Base-by-base conservation (phyloP, 2,329 filamentous ascomycete species). In the Fusarium sororula region DNA sequence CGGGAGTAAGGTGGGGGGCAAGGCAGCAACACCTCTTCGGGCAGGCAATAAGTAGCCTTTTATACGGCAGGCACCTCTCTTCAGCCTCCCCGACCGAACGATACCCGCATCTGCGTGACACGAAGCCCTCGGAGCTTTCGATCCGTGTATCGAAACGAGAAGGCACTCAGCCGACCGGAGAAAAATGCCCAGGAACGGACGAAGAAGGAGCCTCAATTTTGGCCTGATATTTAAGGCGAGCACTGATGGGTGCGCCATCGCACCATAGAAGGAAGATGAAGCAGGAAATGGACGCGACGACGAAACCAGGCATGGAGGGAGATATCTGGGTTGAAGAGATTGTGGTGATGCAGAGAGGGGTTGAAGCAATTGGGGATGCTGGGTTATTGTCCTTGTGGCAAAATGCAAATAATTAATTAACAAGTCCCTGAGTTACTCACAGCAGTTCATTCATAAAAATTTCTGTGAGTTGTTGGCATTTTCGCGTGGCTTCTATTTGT, bases 1-100 rank as follows among this genome's bases (percentile, higher is more conserved):
- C 24, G 0, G 0, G 35, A 39, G 11, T 39, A 9, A 13, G 6
- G 5, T 22, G 11, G 35, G 18, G 11, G 13, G 20, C 13, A n/a
- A n/a, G 7, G 51, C 26, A 30, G 20, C 24, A 22, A 17, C 7
- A 11, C 20, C 7, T 17, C n/a, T 20, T 10, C 32, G 3, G 32
- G 32, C 35, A 11, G 14, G 35, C 22, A 42, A 3, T 2, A 41
- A 28, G 28, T 26, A 41, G n/a, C 18, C 38, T 12, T 26, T n/a
- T 30, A 14, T 1, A 26, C 8, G 30, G 26, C 50, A 62, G 12
- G 38, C 13, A 11, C n/a, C 3, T 13, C 18, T 6, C 2, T 3
- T 35, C 30, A n/a, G 42, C 9, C 20, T 58, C 32, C 3, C 5
- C 13, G 38, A 37, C 30, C 51, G 11, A 39, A 13, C 9, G 26